These are phyloP conservation scores for Mikania micrantha DNA, from an alignment of 129 eudicot genomes.

Conservation along the genomic window DNA sequence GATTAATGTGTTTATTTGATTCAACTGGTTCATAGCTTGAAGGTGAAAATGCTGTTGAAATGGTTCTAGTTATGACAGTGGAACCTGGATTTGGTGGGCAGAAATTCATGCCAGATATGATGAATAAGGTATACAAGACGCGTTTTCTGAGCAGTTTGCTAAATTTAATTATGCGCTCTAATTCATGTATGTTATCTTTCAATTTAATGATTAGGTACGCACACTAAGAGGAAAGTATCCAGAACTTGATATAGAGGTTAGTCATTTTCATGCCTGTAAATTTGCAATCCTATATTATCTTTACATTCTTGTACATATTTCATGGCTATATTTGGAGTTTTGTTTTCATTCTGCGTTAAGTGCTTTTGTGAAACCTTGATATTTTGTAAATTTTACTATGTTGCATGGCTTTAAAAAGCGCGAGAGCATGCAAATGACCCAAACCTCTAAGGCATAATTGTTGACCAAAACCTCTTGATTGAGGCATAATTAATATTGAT, in stretches of 20 bases:
- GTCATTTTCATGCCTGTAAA: background rate
- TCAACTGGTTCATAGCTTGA: conserved; percentile 47
- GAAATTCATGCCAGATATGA: conserved; percentile 90
- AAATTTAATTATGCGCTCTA: background rate
- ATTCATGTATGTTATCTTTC: background rate
- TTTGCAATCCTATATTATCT: background rate
- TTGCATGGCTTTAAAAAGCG: too few species aligned
- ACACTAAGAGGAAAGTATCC: conserved; percentile 64
- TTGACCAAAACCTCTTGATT: too few species aligned
- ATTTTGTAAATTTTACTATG: too few species aligned
- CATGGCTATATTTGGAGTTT: background rate
- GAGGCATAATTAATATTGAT: too few species aligned
- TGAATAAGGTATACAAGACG: conserved; percentile 63
- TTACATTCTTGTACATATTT: background rate
- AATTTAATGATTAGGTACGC: conserved; percentile 49
- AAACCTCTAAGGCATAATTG: too few species aligned
- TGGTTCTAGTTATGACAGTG: conserved; percentile 97
- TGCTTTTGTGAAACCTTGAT: too few species aligned
- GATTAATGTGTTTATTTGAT: background rate
- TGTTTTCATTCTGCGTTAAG: background rate
- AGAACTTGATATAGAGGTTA: conserved; percentile 79
- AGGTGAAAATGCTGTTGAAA: conserved; percentile 65
- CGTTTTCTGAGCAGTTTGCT: background rate
- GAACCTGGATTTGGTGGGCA: conserved; percentile 99
- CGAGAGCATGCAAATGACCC: too few species aligned